phyloP scores from a whole-genome alignment of 1,284 basidiomycete species.

The Amylostereum areolatum region DNA sequence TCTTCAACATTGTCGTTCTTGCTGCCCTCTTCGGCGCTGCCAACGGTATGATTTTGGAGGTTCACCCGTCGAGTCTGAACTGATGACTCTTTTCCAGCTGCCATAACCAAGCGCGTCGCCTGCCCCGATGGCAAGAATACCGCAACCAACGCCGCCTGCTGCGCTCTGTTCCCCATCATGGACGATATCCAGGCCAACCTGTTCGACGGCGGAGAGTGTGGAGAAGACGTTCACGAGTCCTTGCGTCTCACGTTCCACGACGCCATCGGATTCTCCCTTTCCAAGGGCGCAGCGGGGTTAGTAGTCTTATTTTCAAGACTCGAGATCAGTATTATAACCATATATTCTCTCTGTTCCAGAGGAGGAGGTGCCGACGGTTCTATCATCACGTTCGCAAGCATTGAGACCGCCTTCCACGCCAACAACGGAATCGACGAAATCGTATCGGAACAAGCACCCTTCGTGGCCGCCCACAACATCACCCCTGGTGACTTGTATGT shows the following conservation, averaged over 20 bases:
- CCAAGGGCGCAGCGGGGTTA: neutral
- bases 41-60: too few species aligned
- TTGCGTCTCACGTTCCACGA: slow-evolving; percentile 1
- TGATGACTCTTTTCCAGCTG: neutral
- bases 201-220: neutral
- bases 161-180: neutral
- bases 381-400: slow-evolving; percentile 16
- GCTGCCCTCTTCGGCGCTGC: neutral
- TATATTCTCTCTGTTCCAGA: too few species aligned
- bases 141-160: slow-evolving; percentile 7
- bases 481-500: slow-evolving; percentile 19
- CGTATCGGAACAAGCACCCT: slow-evolving; percentile 18
- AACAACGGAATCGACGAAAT: slow-evolving; percentile 23
- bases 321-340: slow-evolving; percentile 13
- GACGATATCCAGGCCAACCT: slow-evolving; percentile 1
- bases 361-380: slow-evolving; percentile 16
- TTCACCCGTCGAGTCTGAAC: too few species aligned
- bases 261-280: neutral
- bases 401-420: slow-evolving; percentile 17
- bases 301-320: neutral
- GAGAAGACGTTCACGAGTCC: neutral
- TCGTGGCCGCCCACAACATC: slow-evolving; percentile 19
- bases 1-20: neutral
- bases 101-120: neutral
- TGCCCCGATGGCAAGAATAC: slow-evolving; percentile 1